These are phyloP conservation scores for Puccinellia tenuiflora DNA, from an alignment of 176 grass and related monocot species.

Conservation along the genomic window DNA sequence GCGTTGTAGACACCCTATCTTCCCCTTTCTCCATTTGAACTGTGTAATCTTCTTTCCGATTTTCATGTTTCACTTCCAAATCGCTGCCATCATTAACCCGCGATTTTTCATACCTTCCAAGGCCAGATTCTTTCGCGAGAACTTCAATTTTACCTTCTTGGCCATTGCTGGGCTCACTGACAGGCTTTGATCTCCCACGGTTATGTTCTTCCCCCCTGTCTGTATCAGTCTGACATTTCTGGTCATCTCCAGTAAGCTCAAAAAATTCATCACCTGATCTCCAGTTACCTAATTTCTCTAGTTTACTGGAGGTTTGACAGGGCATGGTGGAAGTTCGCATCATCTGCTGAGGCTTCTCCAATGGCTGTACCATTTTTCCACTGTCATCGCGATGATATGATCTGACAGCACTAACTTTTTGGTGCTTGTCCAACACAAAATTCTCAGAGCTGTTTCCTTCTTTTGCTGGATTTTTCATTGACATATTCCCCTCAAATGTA, in stretches of 20 bases:
- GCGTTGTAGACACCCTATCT: background rate
- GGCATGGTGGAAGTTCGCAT: slow-evolving; percentile 25
- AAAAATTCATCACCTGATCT: slow-evolving; percentile 76
- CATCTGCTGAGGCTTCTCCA: slow-evolving; percentile 29
- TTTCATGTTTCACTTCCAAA: slow-evolving; percentile 21
- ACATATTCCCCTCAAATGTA: slow-evolving; percentile 13
- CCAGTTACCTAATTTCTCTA: slow-evolving; percentile 76
- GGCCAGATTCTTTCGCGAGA: slow-evolving; percentile 16
- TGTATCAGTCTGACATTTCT: slow-evolving; percentile 27
- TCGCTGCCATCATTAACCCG: slow-evolving; percentile 35
- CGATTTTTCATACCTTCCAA: slow-evolving; percentile 43
- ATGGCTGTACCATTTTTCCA: slow-evolving; percentile 23
- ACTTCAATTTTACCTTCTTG: slow-evolving; percentile 35
- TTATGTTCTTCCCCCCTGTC: slow-evolving; percentile 13
- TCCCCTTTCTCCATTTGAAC: slow-evolving; percentile 19
- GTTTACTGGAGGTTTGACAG: slow-evolving; percentile 31
- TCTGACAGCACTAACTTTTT: slow-evolving; percentile 5
- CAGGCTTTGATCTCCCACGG: background rate
- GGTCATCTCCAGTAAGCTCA: slow-evolving; percentile 52
- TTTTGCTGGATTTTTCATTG: slow-evolving; percentile 8
- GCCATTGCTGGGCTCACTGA: background rate
- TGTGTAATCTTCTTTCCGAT: slow-evolving; percentile 12
- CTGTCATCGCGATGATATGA: slow-evolving; percentile 23
- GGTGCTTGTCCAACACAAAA: slow-evolving; percentile 21
- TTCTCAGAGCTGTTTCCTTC: slow-evolving; percentile 26